A percentile compares a stretch with the other conserved stretches of the same genome.
Conservation (phyloP, 148 eudicot genomes). For the Nepenthes mirabilis region DNA sequence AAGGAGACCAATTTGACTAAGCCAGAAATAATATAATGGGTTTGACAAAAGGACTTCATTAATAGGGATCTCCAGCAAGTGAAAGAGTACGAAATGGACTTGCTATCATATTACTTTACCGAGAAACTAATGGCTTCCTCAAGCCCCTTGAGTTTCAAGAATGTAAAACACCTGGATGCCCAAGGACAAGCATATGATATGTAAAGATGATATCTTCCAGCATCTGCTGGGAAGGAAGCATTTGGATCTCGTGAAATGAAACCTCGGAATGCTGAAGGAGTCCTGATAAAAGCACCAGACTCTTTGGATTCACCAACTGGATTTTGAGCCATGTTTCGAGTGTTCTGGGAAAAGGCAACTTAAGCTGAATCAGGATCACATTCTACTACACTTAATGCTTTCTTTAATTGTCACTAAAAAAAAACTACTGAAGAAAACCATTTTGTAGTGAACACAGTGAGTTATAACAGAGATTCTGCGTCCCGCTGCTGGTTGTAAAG, state of each 20-base stretch:
- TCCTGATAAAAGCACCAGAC: conserved; percentile 63
- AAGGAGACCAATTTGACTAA: background rate
- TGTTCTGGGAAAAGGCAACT: conserved; percentile 9
- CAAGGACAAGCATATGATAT: conserved; percentile 94
- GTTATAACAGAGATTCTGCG: too few relatives aligned
- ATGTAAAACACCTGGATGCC: conserved; percentile 76
- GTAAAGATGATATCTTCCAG: conserved; percentile 87
- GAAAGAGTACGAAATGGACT: background rate
- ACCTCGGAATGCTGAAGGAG: conserved; percentile 66
- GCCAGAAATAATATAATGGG: background rate
- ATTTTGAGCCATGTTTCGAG: conserved; percentile 47
- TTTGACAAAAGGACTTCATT: background rate
- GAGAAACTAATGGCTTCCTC: conserved; percentile 63
- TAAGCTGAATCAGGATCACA: background rate
- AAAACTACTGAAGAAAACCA: too few relatives aligned
- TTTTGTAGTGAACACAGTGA: too few relatives aligned
- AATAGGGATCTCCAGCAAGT: background rate
- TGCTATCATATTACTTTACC: conserved; percentile 20
- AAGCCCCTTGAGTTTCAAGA: conserved; percentile 73
- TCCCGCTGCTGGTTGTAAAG: too few relatives aligned
- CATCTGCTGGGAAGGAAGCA: conserved; percentile 55
- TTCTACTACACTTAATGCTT: background rate
- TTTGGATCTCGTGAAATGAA: conserved; percentile 58
- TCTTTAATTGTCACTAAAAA: too few relatives aligned
- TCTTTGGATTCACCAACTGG: conserved; percentile 57